These are phyloP conservation scores for Blastosporella zonata DNA, from an alignment of 1,284 basidiomycete genomes.

Conservation along the genomic window DNA sequence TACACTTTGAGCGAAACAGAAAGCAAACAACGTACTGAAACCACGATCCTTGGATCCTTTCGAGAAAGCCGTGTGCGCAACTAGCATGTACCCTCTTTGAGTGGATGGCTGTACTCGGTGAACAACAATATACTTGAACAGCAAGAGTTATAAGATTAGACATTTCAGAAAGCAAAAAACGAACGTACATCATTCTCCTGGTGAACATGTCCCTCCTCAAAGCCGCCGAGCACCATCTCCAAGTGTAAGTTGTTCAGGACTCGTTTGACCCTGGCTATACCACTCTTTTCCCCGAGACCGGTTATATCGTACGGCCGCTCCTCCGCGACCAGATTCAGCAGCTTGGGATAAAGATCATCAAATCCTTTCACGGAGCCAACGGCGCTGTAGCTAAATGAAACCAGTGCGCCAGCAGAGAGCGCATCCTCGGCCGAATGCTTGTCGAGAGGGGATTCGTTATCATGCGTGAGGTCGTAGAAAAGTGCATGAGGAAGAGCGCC, in stretches of 20 bases:
- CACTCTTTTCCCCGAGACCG: constrained; percentile 51
- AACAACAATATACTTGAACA: constrained; percentile 81
- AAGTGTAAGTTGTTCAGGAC: constrained; percentile 83
- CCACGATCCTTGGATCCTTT: constrained; percentile 81
- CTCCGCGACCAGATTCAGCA: constrained; percentile 84
- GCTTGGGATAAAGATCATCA: constrained; percentile 93
- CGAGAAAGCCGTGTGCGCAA: constrained; percentile 87
- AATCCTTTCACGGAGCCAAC: constrained; percentile 94
- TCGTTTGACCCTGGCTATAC: constrained; percentile 81
- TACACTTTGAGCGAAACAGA: neutral
- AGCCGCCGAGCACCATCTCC: constrained; percentile 84
- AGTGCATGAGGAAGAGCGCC: constrained; percentile 89
- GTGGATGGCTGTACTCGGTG: constrained; percentile 89
- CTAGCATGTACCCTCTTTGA: constrained; percentile 87
- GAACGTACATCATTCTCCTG: constrained; percentile 88
- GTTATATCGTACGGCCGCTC: constrained; percentile 72
- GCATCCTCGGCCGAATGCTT: constrained; percentile 93
- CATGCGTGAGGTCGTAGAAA: constrained; percentile 92
- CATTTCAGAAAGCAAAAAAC: neutral
- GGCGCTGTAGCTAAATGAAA: constrained; percentile 83
- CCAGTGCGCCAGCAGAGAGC: constrained; percentile 86
- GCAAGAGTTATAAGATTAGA: neutral
- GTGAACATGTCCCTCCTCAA: constrained; percentile 89
- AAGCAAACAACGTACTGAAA: constrained; percentile 44
- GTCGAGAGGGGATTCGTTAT: constrained; percentile 87